Conservation (phyloP, 345 rosid species). For the Camelina sativa region DNA sequence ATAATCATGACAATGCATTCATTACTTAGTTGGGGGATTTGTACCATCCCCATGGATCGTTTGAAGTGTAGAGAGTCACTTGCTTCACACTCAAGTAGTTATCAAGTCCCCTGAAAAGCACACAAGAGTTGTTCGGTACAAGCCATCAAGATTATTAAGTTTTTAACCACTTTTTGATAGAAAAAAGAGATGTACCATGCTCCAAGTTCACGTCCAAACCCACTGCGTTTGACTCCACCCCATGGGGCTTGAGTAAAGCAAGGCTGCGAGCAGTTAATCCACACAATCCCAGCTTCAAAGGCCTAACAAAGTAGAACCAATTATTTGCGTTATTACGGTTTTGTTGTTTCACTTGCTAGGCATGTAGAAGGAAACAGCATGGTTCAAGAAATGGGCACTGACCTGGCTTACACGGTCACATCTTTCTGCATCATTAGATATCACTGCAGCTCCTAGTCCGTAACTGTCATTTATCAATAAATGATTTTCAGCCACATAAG, state of each 20-base stretch:
- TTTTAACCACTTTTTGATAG: neutral
- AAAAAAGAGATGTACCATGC: slow-evolving; percentile 64
- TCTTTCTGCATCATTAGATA: slow-evolving; percentile 85
- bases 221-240: slow-evolving; percentile 97
- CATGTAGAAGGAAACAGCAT: neutral
- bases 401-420: slow-evolving; percentile 94
- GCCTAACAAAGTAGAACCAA: slow-evolving; percentile 52
- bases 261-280: slow-evolving; percentile 98
- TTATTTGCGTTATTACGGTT: neutral
- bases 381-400: slow-evolving; percentile 36
- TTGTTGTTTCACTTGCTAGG: neutral
- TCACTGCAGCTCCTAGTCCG: slow-evolving; percentile 89
- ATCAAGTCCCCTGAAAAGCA: slow-evolving; percentile 78
- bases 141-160: slow-evolving; percentile 3
- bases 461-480: slow-evolving; percentile 54
- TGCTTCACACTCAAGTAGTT: slow-evolving; percentile 92
- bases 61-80: slow-evolving; percentile 73
- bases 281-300: slow-evolving; percentile 80
- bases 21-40: slow-evolving; percentile 57
- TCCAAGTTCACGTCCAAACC: slow-evolving; percentile 92
- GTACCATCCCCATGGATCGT: slow-evolving; percentile 97
- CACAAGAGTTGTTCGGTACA: slow-evolving; percentile 34
- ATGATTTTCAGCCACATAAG: slow-evolving; percentile 24
- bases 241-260: slow-evolving; percentile 97
- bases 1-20: neutral